phyloP scores from a whole-genome alignment of 257 asterid genomes.

The Nicotiana sylvestris region DNA sequence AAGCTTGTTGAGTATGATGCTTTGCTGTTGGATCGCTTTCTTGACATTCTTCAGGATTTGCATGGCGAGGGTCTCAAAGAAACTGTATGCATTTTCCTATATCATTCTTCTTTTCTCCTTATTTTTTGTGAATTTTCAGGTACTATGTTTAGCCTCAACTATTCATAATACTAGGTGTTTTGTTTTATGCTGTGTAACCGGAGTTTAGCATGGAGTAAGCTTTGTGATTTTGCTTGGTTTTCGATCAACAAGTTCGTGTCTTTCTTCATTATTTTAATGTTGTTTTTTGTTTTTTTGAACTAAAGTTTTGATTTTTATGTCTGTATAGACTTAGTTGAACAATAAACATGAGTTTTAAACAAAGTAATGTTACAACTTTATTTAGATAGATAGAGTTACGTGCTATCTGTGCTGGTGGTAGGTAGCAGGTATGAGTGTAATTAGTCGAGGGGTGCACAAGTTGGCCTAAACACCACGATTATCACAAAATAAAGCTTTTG shows the following conservation, averaged over 20 bases:
- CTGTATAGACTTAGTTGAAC: background rate
- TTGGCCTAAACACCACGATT: too few relatives aligned
- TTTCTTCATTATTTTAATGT: background rate
- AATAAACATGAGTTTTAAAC: background rate
- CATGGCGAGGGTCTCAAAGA: slow-evolving; percentile 46
- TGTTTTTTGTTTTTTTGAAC: background rate
- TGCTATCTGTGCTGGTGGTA: too few relatives aligned
- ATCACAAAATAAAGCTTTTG: background rate
- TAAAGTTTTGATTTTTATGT: background rate
- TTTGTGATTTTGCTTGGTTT: background rate
- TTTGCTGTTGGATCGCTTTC: slow-evolving; percentile 45
- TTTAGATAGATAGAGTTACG: background rate
- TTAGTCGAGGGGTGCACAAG: too few relatives aligned
- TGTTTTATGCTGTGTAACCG: background rate
- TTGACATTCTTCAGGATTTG: slow-evolving; percentile 45
- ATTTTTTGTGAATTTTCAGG: background rate
- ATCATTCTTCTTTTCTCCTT: background rate
- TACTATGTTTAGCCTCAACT: background rate
- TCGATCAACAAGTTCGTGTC: background rate
- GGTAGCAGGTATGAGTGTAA: too few relatives aligned
- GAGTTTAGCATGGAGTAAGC: background rate
- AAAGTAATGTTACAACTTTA: background rate
- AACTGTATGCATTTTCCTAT: slow-evolving; percentile 23
- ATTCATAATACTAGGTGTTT: background rate
- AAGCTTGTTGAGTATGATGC: slow-evolving; percentile 56